These are phyloP conservation scores for Saxophila tyrrhenica DNA, from an alignment of 495 filamentous ascomycete genomes.

Conservation along the genomic window DNA sequence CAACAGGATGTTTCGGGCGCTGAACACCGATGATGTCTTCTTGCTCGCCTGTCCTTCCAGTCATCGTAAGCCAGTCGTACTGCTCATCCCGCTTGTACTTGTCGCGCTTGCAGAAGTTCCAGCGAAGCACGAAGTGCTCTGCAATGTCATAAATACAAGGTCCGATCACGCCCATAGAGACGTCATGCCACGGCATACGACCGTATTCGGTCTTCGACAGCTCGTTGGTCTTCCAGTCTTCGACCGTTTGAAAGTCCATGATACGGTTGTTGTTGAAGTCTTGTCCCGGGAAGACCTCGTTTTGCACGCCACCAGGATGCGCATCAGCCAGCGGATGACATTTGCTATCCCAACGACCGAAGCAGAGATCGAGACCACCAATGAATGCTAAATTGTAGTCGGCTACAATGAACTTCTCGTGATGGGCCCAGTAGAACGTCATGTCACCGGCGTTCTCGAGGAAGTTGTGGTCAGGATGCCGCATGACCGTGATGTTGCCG, in stretches of 20 bases:
- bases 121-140: slow-evolving; percentile 87
- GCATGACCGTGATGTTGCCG: slow-evolving; percentile 80
- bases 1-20: slow-evolving; percentile 71
- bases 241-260: slow-evolving; percentile 86
- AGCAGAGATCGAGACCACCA: slow-evolving; percentile 90
- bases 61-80: slow-evolving; percentile 73
- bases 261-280: slow-evolving; percentile 89
- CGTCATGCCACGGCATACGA: slow-evolving; percentile 97
- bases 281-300: slow-evolving; percentile 88
- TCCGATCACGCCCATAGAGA: slow-evolving; percentile 78
- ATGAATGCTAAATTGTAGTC: slow-evolving; percentile 86
- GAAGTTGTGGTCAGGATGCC: slow-evolving; percentile 91
- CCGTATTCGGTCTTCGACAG: slow-evolving; percentile 86
- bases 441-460: slow-evolving; percentile 90
- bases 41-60: slow-evolving; percentile 65
- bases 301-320: slow-evolving; percentile 67
- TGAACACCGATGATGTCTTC: slow-evolving; percentile 83
- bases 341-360: slow-evolving; percentile 80
- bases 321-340: slow-evolving; percentile 82
- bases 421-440: slow-evolving; percentile 98
- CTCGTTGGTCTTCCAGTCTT: slow-evolving; percentile 87
- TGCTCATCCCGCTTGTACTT: slow-evolving; percentile 81
- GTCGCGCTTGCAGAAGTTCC: slow-evolving; percentile 96
- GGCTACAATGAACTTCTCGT: slow-evolving; percentile 92
- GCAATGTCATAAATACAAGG: slow-evolving; percentile 90